Conservation (phyloP, 164 flowering plant genomes). For the Piper longum region DNA sequence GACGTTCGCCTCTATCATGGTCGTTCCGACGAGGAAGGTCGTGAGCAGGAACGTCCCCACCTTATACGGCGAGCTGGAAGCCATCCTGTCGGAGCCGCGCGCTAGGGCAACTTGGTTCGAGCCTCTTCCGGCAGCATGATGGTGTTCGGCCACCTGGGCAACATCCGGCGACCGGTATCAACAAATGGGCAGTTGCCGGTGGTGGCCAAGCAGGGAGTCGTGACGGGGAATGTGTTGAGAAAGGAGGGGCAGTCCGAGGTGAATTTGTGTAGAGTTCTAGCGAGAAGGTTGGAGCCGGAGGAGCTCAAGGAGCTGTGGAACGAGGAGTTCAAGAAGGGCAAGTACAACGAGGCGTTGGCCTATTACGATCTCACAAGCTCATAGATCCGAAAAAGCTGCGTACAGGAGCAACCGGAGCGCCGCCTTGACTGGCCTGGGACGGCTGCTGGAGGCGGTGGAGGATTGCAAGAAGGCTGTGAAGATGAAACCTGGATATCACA, state of each 20-base stretch:
- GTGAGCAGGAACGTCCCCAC: conserved; percentile 36
- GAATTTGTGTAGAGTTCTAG: conserved; percentile 38
- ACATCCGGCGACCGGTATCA: conserved; percentile 37
- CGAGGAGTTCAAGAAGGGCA: conserved; percentile 63
- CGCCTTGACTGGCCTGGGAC: conserved; percentile 54
- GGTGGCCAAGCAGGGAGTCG: conserved; percentile 15
- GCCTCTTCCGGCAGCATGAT: conserved; percentile 81
- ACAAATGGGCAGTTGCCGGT: conserved; percentile 17
- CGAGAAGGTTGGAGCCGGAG: conserved; percentile 37
- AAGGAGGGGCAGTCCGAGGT: conserved; percentile 9
- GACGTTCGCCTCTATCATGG: background rate
- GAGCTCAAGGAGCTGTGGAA: conserved; percentile 60
- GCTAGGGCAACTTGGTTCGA: conserved; percentile 39
- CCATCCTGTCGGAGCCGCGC: conserved; percentile 50
- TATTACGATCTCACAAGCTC: conserved; percentile 55
- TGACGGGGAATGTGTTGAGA: conserved; percentile 47
- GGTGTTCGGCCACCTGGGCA: conserved; percentile 64
- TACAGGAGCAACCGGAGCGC: conserved; percentile 64
- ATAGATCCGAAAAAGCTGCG: conserved; percentile 46
- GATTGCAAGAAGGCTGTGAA: conserved; percentile 61
- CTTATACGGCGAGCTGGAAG: conserved; percentile 72
- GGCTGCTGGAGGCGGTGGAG: conserved; percentile 47
- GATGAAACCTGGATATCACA: conserved; percentile 48
- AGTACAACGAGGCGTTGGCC: conserved; percentile 49
- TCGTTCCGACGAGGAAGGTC: conserved; percentile 5